Evolutionary conservation across 2,329 filamentous ascomycete species (phyloP), one percentile per base, ranked within the genome.

Genomic region (Pseudogymnoascus sp.): DNA sequence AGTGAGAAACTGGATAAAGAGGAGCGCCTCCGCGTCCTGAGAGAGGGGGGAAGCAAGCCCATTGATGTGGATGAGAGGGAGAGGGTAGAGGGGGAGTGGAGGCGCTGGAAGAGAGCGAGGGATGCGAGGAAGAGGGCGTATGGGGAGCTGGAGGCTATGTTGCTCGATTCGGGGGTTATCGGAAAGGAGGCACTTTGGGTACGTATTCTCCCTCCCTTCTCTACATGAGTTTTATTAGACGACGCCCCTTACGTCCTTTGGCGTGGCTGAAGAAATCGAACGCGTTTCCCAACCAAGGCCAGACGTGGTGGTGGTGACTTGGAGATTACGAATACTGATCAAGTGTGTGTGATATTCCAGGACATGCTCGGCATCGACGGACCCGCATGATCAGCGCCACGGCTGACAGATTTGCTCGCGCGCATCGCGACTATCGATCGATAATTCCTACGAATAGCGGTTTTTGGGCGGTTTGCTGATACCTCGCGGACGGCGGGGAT

Each of bases 161-260:
- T 84, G 66, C 74, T 77, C 33, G 80, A 81, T 63, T 75, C 74
- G 47, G 53, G 47, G 19, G 38, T 38, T 50, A 78, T 80, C 72
- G 75, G 69, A 21, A 75, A 71, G 65, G 77, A 75, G 61, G 80
- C 82, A 67, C 67, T 84, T 38, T 82, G 80, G 78, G 83, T 78
- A 47, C 56, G 70, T 67, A 31, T 6, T 44, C 6, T 13, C 24
- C 11, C 13, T 29, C 6, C 40, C 19, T 11, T n/a, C 24, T 4
- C 53, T 24, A 16, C 8, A 11, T 14, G 10, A 24, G 21, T 8
- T 4, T 8, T 5, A 31, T 14, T 11, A 13, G 44, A 53, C 7
- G 14, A 53, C 24, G 44, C 24, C 14, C 16, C 6, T 14, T 10
- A 26, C 24, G 24, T 26, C 24, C 44, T n/a, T n/a, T 29, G 13